phyloP scores from a whole-genome alignment of 2,329 filamentous ascomycete genomes.

The Fusarium mangiferae region DNA sequence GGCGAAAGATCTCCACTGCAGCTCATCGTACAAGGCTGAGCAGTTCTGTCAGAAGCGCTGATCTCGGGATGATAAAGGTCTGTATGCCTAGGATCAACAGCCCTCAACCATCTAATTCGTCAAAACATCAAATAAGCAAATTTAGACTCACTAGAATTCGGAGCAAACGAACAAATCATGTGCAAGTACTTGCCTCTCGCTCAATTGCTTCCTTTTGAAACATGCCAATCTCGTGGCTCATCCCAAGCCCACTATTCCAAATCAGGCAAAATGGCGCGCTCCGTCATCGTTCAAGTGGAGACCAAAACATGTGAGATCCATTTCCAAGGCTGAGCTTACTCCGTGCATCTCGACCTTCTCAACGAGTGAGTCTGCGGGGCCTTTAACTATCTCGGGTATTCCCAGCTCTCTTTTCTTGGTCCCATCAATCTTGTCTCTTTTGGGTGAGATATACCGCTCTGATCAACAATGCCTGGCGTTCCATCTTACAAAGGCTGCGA shows the following conservation, averaged over 20 bases:
- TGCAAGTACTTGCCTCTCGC: not conserved
- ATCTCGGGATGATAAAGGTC: constrained; percentile 1
- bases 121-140: not conserved
- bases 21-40: constrained; percentile 24
- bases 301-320: not conserved
- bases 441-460: constrained; percentile 37
- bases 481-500: constrained; percentile 62
- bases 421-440: constrained; percentile 22
- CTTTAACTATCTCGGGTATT: constrained; percentile 7
- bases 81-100: constrained; percentile 11
- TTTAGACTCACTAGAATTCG: not conserved
- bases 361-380: constrained; percentile 15
- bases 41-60: not conserved
- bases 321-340: constrained; percentile 7
- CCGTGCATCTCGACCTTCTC: not conserved
- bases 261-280: constrained; percentile 24
- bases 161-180: not conserved
- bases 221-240: not conserved
- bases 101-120: not conserved
- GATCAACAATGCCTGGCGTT: constrained; percentile 61
- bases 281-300: constrained; percentile 4
- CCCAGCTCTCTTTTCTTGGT: not conserved
- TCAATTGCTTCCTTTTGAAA: not conserved
- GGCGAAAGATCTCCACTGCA: not conserved
- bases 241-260: constrained; percentile 16